These are phyloP conservation scores for Salvia rosmarinus DNA, from an alignment of 257 asterid species.

Conservation along the genomic window DNA sequence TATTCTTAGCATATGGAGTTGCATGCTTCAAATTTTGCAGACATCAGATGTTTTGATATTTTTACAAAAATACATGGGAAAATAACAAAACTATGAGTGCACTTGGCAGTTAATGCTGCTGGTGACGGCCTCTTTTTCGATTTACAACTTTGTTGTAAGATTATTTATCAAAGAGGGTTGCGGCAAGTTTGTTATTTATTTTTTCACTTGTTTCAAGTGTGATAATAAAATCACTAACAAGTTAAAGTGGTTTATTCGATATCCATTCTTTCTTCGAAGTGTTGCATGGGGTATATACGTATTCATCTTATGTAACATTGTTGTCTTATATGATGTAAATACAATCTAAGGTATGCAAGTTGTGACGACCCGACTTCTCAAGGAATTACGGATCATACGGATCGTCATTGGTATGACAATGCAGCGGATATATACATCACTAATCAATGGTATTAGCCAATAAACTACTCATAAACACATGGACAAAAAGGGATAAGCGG, in stretches of 20 bases:
- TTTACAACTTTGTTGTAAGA: conserved; percentile 41
- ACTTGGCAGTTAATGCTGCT: conserved; percentile 30
- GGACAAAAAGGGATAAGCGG: no score
- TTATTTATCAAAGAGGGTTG: conserved; percentile 27
- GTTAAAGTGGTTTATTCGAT: background rate
- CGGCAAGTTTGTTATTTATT: conserved; percentile 10
- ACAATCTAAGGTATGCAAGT: no score
- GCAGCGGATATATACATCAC: no score
- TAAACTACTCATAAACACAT: no score
- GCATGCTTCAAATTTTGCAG: conserved; percentile 58
- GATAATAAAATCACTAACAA: conserved; percentile 29
- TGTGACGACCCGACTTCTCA: no score
- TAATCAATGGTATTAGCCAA: no score
- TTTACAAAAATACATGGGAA: conserved; percentile 12
- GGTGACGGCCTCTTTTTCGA: conserved; percentile 33
- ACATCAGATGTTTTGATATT: conserved; percentile 27
- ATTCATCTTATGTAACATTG: background rate
- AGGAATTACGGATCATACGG: no score
- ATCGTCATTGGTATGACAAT: no score
- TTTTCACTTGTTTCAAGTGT: conserved; percentile 11
- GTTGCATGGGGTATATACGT: background rate
- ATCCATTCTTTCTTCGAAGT: background rate
- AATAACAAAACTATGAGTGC: conserved; percentile 47
- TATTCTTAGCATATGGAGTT: conserved; percentile 33
- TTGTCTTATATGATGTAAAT: no score